Percentiles rank a stretch among this genome's conserved stretches.
phyloP scores from a whole-genome alignment of 169 alveolate species.

The Plasmodium gaboni region DNA sequence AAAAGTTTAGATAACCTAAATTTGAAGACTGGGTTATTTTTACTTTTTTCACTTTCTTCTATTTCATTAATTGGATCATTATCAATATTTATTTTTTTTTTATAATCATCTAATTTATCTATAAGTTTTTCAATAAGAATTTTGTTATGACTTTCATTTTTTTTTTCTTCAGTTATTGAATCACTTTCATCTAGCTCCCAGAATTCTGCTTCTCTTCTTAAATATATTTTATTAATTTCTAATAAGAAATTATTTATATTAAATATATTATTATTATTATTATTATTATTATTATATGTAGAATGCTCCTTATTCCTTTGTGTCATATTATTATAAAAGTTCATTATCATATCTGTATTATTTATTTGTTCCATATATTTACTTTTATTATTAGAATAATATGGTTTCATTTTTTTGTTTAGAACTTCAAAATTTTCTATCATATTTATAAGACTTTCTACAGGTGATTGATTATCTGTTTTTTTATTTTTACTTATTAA shows the following conservation, averaged over 20 bases:
- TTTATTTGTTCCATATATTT: constrained; percentile 19
- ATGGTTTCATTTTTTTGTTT: constrained; percentile 40
- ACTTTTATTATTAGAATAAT: constrained; percentile 19
- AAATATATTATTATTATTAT: neutral
- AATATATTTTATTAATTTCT: constrained; percentile 53
- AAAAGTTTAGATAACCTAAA: constrained; percentile 83
- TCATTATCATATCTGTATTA: neutral
- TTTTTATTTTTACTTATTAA: neutral
- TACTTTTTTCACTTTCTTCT: constrained; percentile 80
- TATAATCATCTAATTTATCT: constrained; percentile 81
- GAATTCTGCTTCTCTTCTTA: constrained; percentile 68
- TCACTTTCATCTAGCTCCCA: constrained; percentile 52
- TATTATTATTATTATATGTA: neutral
- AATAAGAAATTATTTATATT: constrained; percentile 32
- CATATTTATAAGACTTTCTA: constrained; percentile 11
- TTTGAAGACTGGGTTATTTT: constrained; percentile 81
- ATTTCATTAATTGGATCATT: constrained; percentile 84
- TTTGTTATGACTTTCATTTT: constrained; percentile 21
- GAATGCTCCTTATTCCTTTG: no score
- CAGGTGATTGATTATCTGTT: constrained; percentile 22
- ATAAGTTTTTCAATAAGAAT: constrained; percentile 61
- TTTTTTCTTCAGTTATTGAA: constrained; percentile 9
- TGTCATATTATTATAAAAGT: neutral
- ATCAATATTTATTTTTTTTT: constrained; percentile 83
- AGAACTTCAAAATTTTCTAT: constrained; percentile 25